Evolutionary conservation across 1,139 yeast genomes (phyloP).

Genomic region (Yamadazyma sp.): DNA sequence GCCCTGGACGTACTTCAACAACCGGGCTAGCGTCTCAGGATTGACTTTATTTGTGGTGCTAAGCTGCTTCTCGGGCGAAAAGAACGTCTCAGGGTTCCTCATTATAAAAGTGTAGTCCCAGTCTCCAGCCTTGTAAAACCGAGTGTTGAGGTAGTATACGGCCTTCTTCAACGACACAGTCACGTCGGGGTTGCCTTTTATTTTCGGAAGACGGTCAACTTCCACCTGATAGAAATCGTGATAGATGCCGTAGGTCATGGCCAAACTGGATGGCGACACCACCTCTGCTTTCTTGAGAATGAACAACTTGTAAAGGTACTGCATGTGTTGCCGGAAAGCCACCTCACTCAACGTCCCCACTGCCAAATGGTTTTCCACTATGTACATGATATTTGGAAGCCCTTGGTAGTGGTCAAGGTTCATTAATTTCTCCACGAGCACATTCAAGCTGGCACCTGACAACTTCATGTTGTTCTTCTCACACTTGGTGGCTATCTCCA

Average conservation of each 20-base stretch:
- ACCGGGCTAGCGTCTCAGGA: slow-evolving; percentile 2
- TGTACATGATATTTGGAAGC: slow-evolving; percentile 19
- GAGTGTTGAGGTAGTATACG: slow-evolving; percentile 1
- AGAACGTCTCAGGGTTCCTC: slow-evolving; percentile 14
- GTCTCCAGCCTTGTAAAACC: slow-evolving; percentile 7
- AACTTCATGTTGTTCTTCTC: slow-evolving; percentile 14
- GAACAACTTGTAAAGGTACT: slow-evolving; percentile 26
- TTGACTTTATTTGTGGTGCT: slow-evolving; percentile 7
- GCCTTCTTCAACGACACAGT: slow-evolving; percentile 5
- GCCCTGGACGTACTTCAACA: slow-evolving; percentile 14
- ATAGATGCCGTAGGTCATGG: slow-evolving; percentile 22
- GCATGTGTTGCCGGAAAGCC: slow-evolving; percentile 20
- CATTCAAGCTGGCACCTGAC: slow-evolving; percentile 21
- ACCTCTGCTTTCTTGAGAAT: slow-evolving; percentile 8
- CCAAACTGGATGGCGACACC: slow-evolving; percentile 9
- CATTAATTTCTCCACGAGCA: slow-evolving; percentile 17
- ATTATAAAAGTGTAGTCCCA: slow-evolving; percentile 8
- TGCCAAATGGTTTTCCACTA: slow-evolving; percentile 28
- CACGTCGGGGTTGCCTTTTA: too few species aligned
- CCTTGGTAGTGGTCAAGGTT: slow-evolving; percentile 11
- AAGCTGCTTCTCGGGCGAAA: slow-evolving; percentile 10
- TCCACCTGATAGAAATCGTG: slow-evolving; percentile 27
- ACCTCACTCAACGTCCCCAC: slow-evolving; percentile 33
- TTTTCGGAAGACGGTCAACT: too few species aligned
- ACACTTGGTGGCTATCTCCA: slow-evolving; percentile 11